A percentile compares a stretch with the other conserved stretches of the same genome.
Evolutionary conservation across 768 basidiomycete species (phyloP).

Genomic region (Mycena rebaudengoi): DNA sequence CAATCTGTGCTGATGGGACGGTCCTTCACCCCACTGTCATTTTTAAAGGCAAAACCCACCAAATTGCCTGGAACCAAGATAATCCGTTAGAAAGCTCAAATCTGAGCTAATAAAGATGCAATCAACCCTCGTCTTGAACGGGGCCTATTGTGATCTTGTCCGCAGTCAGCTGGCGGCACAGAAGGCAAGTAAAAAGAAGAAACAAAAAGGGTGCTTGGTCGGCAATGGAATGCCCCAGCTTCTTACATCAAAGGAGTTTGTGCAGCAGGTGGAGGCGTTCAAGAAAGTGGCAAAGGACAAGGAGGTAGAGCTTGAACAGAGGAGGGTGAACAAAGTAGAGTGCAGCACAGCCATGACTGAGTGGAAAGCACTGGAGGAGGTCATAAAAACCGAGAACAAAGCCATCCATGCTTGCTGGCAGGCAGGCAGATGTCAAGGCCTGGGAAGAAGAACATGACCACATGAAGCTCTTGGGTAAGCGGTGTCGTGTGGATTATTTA

Average conservation of each 20-base stretch:
- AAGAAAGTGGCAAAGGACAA: neutral
- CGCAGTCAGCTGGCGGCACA: slow-evolving; percentile 6
- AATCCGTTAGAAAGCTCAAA: too few species aligned
- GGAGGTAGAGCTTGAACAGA: neutral
- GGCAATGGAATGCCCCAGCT: neutral
- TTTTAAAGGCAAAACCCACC: too few species aligned
- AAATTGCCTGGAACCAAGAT: too few species aligned
- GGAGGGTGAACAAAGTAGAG: neutral
- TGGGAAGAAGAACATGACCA: too few species aligned
- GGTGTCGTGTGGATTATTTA: too few species aligned
- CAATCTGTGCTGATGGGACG: too few species aligned
- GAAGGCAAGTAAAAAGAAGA: slow-evolving; percentile 12
- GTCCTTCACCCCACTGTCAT: too few species aligned
- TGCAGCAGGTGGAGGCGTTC: neutral
- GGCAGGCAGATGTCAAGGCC: too few species aligned
- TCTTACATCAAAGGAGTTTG: neutral
- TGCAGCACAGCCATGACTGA: neutral
- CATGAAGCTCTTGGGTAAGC: too few species aligned
- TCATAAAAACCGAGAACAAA: neutral
- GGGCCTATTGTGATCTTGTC: neutral
- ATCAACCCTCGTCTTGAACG: slow-evolving; percentile 5
- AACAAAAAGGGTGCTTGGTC: neutral
- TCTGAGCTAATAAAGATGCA: neutral
- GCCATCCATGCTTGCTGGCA: too few species aligned
- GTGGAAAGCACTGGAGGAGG: neutral